Conservation (phyloP, 164 flowering plant genomes). For the Liriodendron chinense region DNA sequence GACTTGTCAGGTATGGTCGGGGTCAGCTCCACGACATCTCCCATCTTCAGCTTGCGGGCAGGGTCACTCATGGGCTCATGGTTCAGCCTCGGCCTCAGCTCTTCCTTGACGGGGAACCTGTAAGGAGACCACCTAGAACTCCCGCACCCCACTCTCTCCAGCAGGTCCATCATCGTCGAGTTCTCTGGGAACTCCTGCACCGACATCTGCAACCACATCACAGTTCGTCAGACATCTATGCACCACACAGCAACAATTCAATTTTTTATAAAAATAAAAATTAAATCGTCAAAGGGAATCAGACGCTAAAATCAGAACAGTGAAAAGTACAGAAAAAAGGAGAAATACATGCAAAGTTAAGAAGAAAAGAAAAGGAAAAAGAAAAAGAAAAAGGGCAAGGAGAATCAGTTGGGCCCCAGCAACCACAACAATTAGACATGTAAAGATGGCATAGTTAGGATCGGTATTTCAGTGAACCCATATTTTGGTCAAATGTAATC, state of each 20-base stretch:
- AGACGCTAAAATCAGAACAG: neutral
- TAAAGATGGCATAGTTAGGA: no score
- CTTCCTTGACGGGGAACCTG: constrained; percentile 72
- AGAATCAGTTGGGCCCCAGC: no score
- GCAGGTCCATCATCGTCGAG: constrained; percentile 65
- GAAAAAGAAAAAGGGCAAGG: no score
- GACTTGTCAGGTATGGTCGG: constrained; percentile 79
- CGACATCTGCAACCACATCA: constrained; percentile 70
- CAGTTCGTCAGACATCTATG: neutral
- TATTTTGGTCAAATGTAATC: no score
- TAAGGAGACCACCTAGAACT: constrained; percentile 57
- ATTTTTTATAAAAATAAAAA: neutral
- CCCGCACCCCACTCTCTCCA: constrained; percentile 61
- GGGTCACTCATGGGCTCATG: constrained; percentile 61
- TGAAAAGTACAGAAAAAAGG: neutral
- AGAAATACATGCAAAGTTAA: neutral
- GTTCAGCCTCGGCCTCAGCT: constrained; percentile 81
- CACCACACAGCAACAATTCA: neutral
- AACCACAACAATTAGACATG: no score
- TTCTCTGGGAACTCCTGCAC: constrained; percentile 83
- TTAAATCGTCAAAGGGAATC: neutral
- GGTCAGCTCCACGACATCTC: constrained; percentile 88
- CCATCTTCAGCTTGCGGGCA: constrained; percentile 74
- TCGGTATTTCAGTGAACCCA: no score
- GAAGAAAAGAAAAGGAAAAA: neutral